Evolutionary conservation across 352 stramenopile genomes (phyloP).

Genomic region (Saprolegnia diclina): DNA sequence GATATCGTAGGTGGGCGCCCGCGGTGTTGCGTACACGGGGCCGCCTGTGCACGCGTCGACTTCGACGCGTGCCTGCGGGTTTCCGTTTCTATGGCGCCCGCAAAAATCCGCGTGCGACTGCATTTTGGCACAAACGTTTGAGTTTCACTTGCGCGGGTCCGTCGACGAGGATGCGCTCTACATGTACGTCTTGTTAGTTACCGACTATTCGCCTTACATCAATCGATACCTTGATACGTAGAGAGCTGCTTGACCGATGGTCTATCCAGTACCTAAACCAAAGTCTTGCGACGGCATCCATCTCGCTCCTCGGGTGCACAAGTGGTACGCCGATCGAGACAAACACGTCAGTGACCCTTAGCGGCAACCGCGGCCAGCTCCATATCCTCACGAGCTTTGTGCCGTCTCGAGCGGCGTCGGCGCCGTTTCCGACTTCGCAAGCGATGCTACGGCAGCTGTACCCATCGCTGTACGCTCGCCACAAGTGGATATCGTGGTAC

Average conservation of each 20-base stretch:
- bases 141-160: slow-evolving; percentile 7
- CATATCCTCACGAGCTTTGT: slow-evolving; percentile 1
- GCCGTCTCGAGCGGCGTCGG: background rate
- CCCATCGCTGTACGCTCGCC: background rate
- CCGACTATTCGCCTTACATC: no score
- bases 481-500: background rate
- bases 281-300: background rate
- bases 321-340: background rate
- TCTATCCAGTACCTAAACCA: slow-evolving; percentile 5
- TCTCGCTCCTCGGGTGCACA: background rate
- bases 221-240: background rate
- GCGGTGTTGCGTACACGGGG: background rate
- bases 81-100: no score
- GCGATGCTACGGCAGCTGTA: background rate
- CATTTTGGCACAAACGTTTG: slow-evolving; percentile 6
- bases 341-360: background rate
- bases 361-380: background rate
- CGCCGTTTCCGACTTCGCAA: background rate
- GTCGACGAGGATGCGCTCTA: slow-evolving; percentile 1
- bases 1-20: background rate
- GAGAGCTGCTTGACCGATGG: background rate
- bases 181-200: background rate
- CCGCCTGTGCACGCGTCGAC: background rate
- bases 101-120: background rate
- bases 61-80: no score